Evolutionary conservation across 306 rosid genomes (phyloP).

Genomic region (Trichosanthes truncata): DNA sequence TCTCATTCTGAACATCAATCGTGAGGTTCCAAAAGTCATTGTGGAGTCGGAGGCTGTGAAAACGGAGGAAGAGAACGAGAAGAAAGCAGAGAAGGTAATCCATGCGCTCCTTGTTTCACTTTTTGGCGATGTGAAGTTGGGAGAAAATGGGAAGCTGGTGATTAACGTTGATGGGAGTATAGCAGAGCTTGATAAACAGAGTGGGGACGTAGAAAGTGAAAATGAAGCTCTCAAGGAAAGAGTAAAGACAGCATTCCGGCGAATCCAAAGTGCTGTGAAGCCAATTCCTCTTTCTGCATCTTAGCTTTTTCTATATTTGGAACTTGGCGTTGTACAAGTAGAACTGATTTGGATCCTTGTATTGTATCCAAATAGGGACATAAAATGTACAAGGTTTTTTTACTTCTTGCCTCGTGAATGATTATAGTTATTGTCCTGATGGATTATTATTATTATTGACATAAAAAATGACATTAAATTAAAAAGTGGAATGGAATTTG

Average conservation of each 20-base stretch:
- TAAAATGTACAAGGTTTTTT: neutral
- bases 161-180: slow-evolving; percentile 70
- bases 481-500: neutral
- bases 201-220: slow-evolving; percentile 78
- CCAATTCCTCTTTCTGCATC: slow-evolving; percentile 52
- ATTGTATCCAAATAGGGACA: neutral
- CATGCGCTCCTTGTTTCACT: slow-evolving; percentile 71
- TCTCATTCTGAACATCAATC: slow-evolving; percentile 56
- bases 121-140: slow-evolving; percentile 71
- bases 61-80: slow-evolving; percentile 59
- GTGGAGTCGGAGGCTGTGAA: slow-evolving; percentile 52
- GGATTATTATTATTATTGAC: neutral
- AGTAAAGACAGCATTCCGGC: slow-evolving; percentile 58
- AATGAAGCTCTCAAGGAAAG: slow-evolving; percentile 87
- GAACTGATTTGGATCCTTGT: neutral
- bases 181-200: slow-evolving; percentile 66
- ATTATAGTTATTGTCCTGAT: neutral
- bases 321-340: neutral
- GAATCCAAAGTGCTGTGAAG: slow-evolving; percentile 66
- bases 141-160: slow-evolving; percentile 73
- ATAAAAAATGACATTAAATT: neutral
- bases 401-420: neutral
- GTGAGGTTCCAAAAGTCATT: slow-evolving; percentile 60
- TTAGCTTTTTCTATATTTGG: neutral
- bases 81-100: slow-evolving; percentile 64